Conservation (phyloP, 352 stramenopile species). For the Phytophthora vignae region DNA sequence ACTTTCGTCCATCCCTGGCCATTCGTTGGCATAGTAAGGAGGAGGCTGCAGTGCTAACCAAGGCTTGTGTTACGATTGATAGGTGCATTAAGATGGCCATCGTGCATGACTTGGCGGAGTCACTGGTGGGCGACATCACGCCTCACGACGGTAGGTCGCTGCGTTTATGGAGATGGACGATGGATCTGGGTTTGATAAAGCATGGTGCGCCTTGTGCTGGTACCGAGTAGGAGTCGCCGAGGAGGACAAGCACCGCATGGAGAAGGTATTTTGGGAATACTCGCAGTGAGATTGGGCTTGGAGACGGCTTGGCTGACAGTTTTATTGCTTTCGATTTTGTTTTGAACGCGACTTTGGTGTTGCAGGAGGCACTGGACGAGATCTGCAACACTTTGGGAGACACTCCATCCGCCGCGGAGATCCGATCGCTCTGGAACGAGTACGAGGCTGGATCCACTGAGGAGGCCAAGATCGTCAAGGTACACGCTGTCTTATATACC, state of each 20-base stretch:
- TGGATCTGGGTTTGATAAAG: neutral
- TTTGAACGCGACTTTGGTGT: neutral
- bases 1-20: slow-evolving; percentile 1
- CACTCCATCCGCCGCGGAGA: slow-evolving; percentile 62
- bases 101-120: slow-evolving; percentile 94
- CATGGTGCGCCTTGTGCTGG: neutral
- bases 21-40: slow-evolving; percentile 6
- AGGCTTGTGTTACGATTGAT: slow-evolving; percentile 6
- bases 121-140: slow-evolving; percentile 94
- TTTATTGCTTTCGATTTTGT: neutral
- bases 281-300: no score
- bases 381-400: slow-evolving; percentile 72
- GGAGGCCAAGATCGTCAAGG: slow-evolving; percentile 92
- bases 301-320: neutral
- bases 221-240: slow-evolving; percentile 76
- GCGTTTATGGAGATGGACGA: neutral
- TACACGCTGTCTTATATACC: slow-evolving; percentile 4
- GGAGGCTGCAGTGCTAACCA: neutral
- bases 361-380: slow-evolving; percentile 70
- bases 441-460: slow-evolving; percentile 86
- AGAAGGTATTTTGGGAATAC: slow-evolving; percentile 59
- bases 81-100: slow-evolving; percentile 94
- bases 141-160: slow-evolving; percentile 76
- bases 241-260: slow-evolving; percentile 91
- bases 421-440: slow-evolving; percentile 84